Evolutionary conservation across 306 rosid genomes (phyloP).

Genomic region (Vigna angularis): DNA sequence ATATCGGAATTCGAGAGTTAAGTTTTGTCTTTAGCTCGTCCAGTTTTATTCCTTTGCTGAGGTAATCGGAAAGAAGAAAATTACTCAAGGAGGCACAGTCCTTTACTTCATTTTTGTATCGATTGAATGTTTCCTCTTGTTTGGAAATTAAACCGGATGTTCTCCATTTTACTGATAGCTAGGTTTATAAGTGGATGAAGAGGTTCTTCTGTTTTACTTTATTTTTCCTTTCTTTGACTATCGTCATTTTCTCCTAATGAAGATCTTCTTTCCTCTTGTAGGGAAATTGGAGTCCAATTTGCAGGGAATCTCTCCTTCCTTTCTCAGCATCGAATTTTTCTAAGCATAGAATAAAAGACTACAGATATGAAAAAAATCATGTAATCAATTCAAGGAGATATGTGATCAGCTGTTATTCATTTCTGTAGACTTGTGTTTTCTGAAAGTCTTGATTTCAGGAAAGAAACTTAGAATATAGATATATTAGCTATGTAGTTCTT

Average conservation of each 20-base stretch:
- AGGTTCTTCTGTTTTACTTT: neutral
- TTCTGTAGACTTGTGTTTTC: constrained; percentile 28
- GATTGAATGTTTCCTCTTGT: constrained; percentile 19
- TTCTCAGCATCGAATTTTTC: neutral
- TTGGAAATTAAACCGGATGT: constrained; percentile 8
- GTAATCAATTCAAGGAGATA: constrained; percentile 41
- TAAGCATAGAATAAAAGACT: constrained; percentile 7
- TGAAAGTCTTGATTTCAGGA: constrained; percentile 42
- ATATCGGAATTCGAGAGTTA: neutral
- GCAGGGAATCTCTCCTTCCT: constrained; percentile 25
- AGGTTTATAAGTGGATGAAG: constrained; percentile 1
- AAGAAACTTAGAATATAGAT: constrained; percentile 22
- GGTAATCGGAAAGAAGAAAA: neutral
- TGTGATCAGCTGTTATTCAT: constrained; percentile 37
- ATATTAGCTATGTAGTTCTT: constrained; percentile 35
- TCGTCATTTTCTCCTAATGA: constrained; percentile 29
- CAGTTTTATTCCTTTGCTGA: neutral
- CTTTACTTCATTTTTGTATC: neutral
- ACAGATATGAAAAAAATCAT: constrained; percentile 22
- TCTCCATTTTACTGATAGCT: constrained; percentile 9
- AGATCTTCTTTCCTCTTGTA: constrained; percentile 44
- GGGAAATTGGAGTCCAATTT: constrained; percentile 43
- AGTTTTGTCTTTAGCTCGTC: neutral
- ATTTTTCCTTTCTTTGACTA: constrained; percentile 15
- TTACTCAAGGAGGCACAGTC: neutral